These are phyloP conservation scores for Mycena vitilis DNA, from an alignment of 768 basidiomycete species.

Conservation along the genomic window DNA sequence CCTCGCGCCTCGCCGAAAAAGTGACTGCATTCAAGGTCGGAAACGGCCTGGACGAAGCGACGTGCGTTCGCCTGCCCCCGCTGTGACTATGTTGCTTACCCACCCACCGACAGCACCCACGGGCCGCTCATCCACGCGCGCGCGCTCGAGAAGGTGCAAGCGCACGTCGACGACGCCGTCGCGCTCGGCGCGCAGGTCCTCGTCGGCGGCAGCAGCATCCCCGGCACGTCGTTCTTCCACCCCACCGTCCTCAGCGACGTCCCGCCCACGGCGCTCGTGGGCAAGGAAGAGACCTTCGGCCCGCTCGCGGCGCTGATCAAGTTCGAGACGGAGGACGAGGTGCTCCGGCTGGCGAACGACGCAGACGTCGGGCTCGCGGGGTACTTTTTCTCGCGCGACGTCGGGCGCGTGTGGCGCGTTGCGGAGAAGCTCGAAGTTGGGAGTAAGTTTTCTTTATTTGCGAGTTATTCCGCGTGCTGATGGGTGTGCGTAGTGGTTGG, in stretches of 20 bases:
- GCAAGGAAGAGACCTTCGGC: slow-evolving; percentile 94
- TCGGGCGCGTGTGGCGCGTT: slow-evolving; percentile 93
- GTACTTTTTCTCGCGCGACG: slow-evolving; percentile 90
- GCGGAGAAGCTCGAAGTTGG: slow-evolving; percentile 95
- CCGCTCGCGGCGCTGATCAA: slow-evolving; percentile 88
- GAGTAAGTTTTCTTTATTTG: slow-evolving; percentile 53
- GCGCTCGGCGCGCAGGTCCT: slow-evolving; percentile 87
- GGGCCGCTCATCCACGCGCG: slow-evolving; percentile 93
- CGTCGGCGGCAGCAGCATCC: slow-evolving; percentile 83
- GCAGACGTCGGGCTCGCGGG: slow-evolving; percentile 90
- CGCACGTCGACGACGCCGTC: slow-evolving; percentile 91
- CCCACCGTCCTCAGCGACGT: slow-evolving; percentile 95
- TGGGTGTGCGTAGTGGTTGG: slow-evolving; percentile 66
- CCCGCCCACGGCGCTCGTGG: slow-evolving; percentile 69
- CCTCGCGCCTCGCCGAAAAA: slow-evolving; percentile 84
- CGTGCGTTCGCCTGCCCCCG: slow-evolving; percentile 57
- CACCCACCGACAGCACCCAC: slow-evolving; percentile 71
- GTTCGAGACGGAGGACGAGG: slow-evolving; percentile 96
- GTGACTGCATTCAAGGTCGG: slow-evolving; percentile 90
- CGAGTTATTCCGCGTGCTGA: slow-evolving; percentile 6
- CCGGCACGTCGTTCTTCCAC: slow-evolving; percentile 75
- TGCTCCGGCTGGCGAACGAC: slow-evolving; percentile 85
- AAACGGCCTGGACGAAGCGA: slow-evolving; percentile 82
- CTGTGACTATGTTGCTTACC: not conserved
- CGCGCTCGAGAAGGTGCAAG: slow-evolving; percentile 86